Evolutionary conservation across 139 green algal species (phyloP).

Genomic region (Choricystis sp.): DNA sequence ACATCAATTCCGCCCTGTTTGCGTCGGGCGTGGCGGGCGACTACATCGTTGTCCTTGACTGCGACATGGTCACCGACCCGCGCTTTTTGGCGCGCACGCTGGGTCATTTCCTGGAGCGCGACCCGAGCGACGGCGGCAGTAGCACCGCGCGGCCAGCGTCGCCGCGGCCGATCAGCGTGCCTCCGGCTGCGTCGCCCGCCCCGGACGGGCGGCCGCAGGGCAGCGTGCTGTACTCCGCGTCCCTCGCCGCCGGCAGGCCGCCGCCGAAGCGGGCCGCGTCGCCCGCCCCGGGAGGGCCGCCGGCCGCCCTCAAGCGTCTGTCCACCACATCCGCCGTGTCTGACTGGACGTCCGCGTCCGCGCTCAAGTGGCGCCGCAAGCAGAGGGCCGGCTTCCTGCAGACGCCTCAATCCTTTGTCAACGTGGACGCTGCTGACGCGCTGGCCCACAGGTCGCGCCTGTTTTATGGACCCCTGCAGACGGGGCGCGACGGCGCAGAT

Average conservation of each 20-base stretch:
- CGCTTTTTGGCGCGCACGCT: constrained; percentile 7
- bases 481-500: constrained; percentile 7
- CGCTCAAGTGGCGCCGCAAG: constrained; percentile 5
- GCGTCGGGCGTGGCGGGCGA: constrained; percentile 1
- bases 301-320: too few species aligned
- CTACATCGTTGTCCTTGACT: constrained; percentile 12
- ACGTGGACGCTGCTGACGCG: constrained; percentile 10
- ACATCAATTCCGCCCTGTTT: constrained; percentile 16
- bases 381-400: constrained; percentile 11
- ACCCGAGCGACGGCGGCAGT: too few species aligned
- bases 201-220: too few species aligned
- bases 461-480: constrained; percentile 8
- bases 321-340: too few species aligned
- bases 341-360: constrained; percentile 1
- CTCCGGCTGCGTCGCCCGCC: too few species aligned
- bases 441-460: constrained; percentile 13
- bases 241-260: too few species aligned
- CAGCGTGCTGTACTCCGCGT: too few species aligned
- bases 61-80: constrained; percentile 15
- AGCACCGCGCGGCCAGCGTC: too few species aligned
- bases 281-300: too few species aligned
- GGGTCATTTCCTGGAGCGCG: too few species aligned
- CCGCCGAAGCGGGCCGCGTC: too few species aligned
- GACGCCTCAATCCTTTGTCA: constrained; percentile 14
- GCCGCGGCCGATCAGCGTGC: too few species aligned